These are phyloP conservation scores for Termitomyces sp. DNA, from an alignment of 768 basidiomycete genomes.

Conservation along the genomic window DNA sequence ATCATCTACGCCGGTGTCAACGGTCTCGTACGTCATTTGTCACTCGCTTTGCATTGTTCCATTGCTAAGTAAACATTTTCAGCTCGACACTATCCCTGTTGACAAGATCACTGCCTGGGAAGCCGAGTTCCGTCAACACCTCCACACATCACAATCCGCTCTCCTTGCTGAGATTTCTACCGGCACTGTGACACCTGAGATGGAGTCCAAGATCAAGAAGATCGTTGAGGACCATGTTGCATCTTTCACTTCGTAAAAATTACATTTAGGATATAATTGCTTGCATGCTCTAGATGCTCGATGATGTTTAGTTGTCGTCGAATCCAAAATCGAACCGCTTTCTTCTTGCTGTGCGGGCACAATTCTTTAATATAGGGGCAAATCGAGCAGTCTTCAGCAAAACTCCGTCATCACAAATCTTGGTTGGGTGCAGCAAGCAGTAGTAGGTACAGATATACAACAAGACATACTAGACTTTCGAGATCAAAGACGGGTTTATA, in stretches of 20 bases:
- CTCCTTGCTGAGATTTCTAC: slow-evolving; percentile 83
- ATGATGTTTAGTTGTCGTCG: slow-evolving; percentile 11
- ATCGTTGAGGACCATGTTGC: slow-evolving; percentile 86
- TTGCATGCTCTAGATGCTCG: slow-evolving; percentile 12
- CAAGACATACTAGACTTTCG: no score
- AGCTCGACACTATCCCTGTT: slow-evolving; percentile 94
- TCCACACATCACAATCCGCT: slow-evolving; percentile 62
- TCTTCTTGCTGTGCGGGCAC: slow-evolving; percentile 11
- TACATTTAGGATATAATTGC: slow-evolving; percentile 11
- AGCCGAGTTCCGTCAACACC: slow-evolving; percentile 84
- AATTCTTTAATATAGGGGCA: not conserved
- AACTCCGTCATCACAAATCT: no score
- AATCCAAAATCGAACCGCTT: slow-evolving; percentile 16
- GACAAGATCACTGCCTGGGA: slow-evolving; percentile 94
- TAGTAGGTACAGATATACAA: no score
- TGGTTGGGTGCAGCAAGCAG: no score
- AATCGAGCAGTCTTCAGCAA: no score
- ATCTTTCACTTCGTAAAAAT: slow-evolving; percentile 59
- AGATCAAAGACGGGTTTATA: no score
- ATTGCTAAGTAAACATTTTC: not conserved
- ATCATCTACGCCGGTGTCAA: slow-evolving; percentile 99
- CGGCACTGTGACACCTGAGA: slow-evolving; percentile 82
- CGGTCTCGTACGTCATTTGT: slow-evolving; percentile 71
- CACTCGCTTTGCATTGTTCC: not conserved
- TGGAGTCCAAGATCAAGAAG: slow-evolving; percentile 94